phyloP scores from a whole-genome alignment of 2,329 filamentous ascomycete species.

The Colletotrichum sp. region DNA sequence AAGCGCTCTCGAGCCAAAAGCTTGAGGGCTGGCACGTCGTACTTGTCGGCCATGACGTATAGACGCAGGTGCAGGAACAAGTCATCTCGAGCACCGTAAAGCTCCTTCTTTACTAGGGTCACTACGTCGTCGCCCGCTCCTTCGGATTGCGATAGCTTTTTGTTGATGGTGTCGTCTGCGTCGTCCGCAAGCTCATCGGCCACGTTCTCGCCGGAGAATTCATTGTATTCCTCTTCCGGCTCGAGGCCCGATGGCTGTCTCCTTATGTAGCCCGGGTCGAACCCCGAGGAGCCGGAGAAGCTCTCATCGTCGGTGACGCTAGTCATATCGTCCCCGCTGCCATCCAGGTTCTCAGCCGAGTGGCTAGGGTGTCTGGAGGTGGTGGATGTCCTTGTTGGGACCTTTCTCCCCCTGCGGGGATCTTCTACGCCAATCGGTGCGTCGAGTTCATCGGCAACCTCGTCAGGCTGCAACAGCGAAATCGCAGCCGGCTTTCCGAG shows the following conservation, averaged over 20 bases:
- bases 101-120: not conserved
- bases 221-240: not conserved
- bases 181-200: not conserved
- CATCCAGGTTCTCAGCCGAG: not conserved
- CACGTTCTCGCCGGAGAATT: not conserved
- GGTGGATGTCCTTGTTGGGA: not conserved
- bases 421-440: not conserved
- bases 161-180: not conserved
- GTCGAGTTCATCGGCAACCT: not conserved
- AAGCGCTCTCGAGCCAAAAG: constrained; percentile 34
- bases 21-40: constrained; percentile 35
- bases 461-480: not conserved
- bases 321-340: not conserved
- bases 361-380: not conserved
- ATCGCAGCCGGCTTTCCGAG: not conserved
- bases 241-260: not conserved
- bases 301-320: not conserved
- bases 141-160: not conserved
- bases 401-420: not conserved
- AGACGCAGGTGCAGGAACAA: constrained; percentile 27
- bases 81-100: not conserved
- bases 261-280: not conserved
- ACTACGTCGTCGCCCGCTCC: not conserved
- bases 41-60: constrained; percentile 42
- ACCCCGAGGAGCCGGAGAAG: not conserved